These are phyloP conservation scores for Leersia perrieri DNA, from an alignment of 176 grass and related monocot species.

Conservation along the genomic window DNA sequence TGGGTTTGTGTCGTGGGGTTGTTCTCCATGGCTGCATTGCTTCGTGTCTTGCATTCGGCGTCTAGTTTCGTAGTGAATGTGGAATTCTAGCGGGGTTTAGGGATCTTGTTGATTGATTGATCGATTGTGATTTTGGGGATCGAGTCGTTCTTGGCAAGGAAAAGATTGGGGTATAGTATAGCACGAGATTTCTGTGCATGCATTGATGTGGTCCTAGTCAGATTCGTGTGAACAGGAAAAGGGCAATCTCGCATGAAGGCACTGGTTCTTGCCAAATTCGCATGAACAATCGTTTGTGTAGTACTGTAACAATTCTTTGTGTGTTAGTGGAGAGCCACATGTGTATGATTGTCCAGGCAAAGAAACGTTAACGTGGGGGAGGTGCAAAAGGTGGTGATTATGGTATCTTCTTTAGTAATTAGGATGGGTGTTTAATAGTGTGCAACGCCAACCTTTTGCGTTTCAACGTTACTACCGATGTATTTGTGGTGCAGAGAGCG, in stretches of 20 bases:
- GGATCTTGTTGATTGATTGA: neutral
- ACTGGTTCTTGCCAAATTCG: neutral
- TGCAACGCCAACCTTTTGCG: too few relatives aligned
- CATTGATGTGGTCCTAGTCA: constrained; percentile 4
- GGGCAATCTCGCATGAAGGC: neutral
- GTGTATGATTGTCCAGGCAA: constrained; percentile 8
- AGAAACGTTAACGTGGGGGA: neutral
- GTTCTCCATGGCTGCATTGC: neutral
- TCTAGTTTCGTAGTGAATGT: neutral
- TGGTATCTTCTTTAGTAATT: neutral
- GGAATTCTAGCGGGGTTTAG: neutral
- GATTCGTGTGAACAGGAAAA: neutral
- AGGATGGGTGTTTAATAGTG: neutral
- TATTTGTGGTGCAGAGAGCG: neutral
- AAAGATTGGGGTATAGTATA: constrained; percentile 24
- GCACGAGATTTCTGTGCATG: neutral
- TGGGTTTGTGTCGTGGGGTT: neutral
- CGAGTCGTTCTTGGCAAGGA: neutral
- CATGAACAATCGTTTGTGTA: neutral
- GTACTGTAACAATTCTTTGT: neutral
- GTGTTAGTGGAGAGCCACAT: constrained; percentile 7
- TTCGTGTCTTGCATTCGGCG: neutral
- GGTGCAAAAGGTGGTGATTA: constrained; percentile 16
- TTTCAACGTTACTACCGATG: neutral
- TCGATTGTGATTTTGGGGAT: neutral